These are phyloP conservation scores for Aspergillus jensenii DNA, from an alignment of 2,329 filamentous ascomycete species.

Conservation along the genomic window DNA sequence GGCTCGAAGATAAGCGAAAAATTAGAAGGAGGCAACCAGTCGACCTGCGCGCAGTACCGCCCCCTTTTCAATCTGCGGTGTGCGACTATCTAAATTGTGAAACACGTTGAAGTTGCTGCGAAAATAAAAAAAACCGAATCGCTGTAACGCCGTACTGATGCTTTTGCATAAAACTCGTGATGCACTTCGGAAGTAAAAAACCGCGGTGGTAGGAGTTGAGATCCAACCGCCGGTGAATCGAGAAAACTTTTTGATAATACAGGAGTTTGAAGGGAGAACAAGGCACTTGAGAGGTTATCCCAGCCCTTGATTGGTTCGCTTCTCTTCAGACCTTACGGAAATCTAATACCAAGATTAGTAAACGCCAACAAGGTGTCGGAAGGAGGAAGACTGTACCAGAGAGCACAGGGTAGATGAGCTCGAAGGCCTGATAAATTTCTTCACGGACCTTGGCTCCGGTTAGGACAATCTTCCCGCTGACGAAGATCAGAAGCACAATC, in stretches of 20 bases:
- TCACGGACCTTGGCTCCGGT: constrained; percentile 97
- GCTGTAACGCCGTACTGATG: constrained; percentile 48
- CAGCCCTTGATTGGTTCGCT: constrained; percentile 10
- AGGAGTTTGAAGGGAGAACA: constrained; percentile 20
- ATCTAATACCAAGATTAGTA: constrained; percentile 42
- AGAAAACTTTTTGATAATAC: constrained; percentile 30
- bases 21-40: constrained; percentile 42
- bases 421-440: constrained; percentile 95
- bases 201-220: constrained; percentile 11
- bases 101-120: constrained; percentile 22
- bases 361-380: neutral
- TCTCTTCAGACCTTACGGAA: constrained; percentile 60
- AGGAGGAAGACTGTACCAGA: constrained; percentile 61
- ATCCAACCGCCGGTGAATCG: constrained; percentile 18
- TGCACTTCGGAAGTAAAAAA: constrained; percentile 17
- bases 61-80: constrained; percentile 35
- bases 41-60: constrained; percentile 45
- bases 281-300: constrained; percentile 14
- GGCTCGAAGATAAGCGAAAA: constrained; percentile 23
- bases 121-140: constrained; percentile 28
- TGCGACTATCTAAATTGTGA: constrained; percentile 43
- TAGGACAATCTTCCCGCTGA: constrained; percentile 96
- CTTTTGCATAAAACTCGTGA: constrained; percentile 43
- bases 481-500: constrained; percentile 96
- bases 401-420: constrained; percentile 95